Conservation (phyloP, 257 asterid species). For the Dorcoceras hygrometricum region DNA sequence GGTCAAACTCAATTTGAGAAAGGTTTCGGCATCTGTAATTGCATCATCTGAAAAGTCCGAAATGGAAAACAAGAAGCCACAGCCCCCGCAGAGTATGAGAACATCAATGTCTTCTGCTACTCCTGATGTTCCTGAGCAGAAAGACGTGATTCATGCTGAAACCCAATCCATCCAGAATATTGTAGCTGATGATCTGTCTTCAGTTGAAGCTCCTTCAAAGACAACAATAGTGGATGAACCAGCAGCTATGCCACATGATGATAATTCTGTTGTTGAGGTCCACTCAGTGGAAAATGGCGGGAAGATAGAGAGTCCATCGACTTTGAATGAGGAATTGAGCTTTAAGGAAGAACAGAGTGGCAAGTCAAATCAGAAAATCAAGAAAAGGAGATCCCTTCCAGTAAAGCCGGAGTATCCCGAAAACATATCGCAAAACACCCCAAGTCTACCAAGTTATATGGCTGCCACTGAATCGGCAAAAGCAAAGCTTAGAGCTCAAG, state of each 20-base stretch:
- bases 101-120: slow-evolving; percentile 28
- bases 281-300: slow-evolving; percentile 43
- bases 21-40: slow-evolving; percentile 59
- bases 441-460: slow-evolving; percentile 88
- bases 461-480: slow-evolving; percentile 89
- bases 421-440: slow-evolving; percentile 63
- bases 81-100: slow-evolving; percentile 35
- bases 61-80: slow-evolving; percentile 48
- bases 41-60: slow-evolving; percentile 49
- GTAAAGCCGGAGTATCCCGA: slow-evolving; percentile 70
- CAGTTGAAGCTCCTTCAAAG: slow-evolving; percentile 14
- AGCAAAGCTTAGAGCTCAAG: slow-evolving; percentile 92
- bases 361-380: slow-evolving; percentile 55
- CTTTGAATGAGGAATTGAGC: slow-evolving; percentile 43
- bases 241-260: slow-evolving; percentile 25
- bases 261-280: slow-evolving; percentile 40
- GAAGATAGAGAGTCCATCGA: slow-evolving; percentile 29
- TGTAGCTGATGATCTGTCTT: slow-evolving; percentile 27
- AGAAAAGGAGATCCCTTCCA: slow-evolving; percentile 78
- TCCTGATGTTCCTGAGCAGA: slow-evolving; percentile 33
- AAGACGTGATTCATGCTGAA: slow-evolving; percentile 21
- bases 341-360: slow-evolving; percentile 48
- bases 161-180: slow-evolving; percentile 17
- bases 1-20: slow-evolving; percentile 62
- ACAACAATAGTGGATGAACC: slow-evolving; percentile 26